A percentile compares a stretch with the other conserved stretches of the same genome.
phyloP scores from a whole-genome alignment of 1,139 yeast species.

The Meyerozyma guilliermondii region DNA sequence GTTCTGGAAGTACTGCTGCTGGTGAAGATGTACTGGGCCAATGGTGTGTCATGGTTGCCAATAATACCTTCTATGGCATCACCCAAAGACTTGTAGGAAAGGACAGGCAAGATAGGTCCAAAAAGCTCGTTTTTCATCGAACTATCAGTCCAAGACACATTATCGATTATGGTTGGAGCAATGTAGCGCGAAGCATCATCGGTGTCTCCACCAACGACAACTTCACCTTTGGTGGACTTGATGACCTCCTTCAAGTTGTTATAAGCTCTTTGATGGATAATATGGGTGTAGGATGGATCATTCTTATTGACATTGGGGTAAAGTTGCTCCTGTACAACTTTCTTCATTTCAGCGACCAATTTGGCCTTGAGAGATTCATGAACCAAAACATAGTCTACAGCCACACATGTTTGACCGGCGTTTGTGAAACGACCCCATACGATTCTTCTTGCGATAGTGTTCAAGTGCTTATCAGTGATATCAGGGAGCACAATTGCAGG shows the following conservation, averaged over 20 bases:
- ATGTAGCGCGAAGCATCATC: conserved; percentile 46
- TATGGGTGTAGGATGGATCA: conserved; percentile 47
- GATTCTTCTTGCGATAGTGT: conserved; percentile 58
- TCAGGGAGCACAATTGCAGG: conserved; percentile 68
- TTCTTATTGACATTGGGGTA: conserved; percentile 35
- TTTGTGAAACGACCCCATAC: conserved; percentile 77
- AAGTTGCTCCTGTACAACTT: conserved; percentile 40
- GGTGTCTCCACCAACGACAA: conserved; percentile 54
- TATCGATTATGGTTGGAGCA: conserved; percentile 69
- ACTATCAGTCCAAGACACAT: conserved; percentile 61
- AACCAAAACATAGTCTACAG: conserved; percentile 75
- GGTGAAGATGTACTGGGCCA: conserved; percentile 76
- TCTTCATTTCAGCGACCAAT: conserved; percentile 42
- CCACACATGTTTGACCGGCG: conserved; percentile 90
- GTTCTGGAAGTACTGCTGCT: conserved; percentile 27
- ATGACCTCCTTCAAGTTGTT: conserved; percentile 44
- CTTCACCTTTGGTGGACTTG: conserved; percentile 49
- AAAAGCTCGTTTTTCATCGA: conserved; percentile 76
- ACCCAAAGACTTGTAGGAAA: conserved; percentile 48
- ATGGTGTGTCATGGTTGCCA: conserved; percentile 71
- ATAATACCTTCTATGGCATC: conserved; percentile 45
- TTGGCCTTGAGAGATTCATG: conserved; percentile 49
- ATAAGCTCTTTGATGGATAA: conserved; percentile 60
- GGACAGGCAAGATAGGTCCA: conserved; percentile 80
- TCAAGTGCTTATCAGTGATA: conserved; percentile 39